Percentiles rank a stretch among this genome's conserved stretches.
Conservation (phyloP, 768 basidiomycete genomes). For the Phlegmacium glaucopus region DNA sequence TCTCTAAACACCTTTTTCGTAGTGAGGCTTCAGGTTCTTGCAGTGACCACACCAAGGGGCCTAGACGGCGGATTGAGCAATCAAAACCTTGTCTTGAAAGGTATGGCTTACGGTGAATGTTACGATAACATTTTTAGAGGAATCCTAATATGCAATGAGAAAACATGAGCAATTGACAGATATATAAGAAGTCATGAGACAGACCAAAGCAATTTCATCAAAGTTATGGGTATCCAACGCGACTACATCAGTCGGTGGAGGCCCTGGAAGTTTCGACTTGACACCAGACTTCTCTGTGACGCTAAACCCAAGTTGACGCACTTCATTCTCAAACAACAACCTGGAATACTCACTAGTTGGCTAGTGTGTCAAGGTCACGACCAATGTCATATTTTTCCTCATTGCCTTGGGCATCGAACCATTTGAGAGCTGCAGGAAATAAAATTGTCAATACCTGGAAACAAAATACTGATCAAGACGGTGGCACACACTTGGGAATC, state of each 20-base stretch:
- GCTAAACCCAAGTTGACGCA: slow-evolving; percentile 35
- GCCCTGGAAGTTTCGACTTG: slow-evolving; percentile 85
- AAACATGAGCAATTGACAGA: not conserved
- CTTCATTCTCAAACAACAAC: not conserved
- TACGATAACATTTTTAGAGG: slow-evolving; percentile 79
- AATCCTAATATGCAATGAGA: slow-evolving; percentile 43
- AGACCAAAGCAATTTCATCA: slow-evolving; percentile 66
- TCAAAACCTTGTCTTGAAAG: not conserved
- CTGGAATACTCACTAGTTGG: slow-evolving; percentile 56
- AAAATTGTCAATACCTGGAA: slow-evolving; percentile 2
- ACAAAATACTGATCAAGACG: not conserved
- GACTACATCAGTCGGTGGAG: slow-evolving; percentile 68
- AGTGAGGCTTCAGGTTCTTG: slow-evolving; percentile 84
- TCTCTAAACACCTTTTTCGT: slow-evolving; percentile 56
- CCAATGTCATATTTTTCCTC: slow-evolving; percentile 70
- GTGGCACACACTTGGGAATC: slow-evolving; percentile 75
- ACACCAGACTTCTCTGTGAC: slow-evolving; percentile 72
- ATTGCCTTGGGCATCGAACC: slow-evolving; percentile 75
- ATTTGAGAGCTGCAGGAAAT: slow-evolving; percentile 74
- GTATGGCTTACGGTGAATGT: slow-evolving; percentile 61
- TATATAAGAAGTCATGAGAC: slow-evolving; percentile 9
- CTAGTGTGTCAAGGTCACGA: slow-evolving; percentile 78
- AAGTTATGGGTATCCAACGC: slow-evolving; percentile 73
- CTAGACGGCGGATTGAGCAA: slow-evolving; percentile 23
- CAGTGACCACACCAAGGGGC: slow-evolving; percentile 94